A percentile compares a stretch with the other conserved stretches of the same genome.
phyloP scores from a whole-genome alignment of 805 yeast genomes.

The Tetrapisispora namnaoensis region DNA sequence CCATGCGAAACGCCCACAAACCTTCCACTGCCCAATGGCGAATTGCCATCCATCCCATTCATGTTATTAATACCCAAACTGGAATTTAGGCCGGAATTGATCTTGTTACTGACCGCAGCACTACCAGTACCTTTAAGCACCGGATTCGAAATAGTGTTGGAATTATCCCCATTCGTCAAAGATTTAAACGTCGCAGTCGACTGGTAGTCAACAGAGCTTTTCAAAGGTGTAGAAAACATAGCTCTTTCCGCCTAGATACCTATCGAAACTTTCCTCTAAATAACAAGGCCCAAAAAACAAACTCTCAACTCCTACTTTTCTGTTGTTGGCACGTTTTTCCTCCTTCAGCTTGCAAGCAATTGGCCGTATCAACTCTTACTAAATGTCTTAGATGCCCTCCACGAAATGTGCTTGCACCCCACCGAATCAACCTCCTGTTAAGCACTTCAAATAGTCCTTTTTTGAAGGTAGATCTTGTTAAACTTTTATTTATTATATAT shows the following conservation, averaged over 20 bases:
- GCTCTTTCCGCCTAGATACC: too few species aligned
- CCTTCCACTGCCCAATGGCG: neutral
- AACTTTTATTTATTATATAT: neutral
- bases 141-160: neutral
- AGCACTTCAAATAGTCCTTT: too few species aligned
- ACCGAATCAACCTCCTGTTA: too few species aligned
- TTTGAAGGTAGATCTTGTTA: neutral
- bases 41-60: neutral
- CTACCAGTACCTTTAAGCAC: neutral
- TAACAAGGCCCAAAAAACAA: neutral
- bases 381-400: too few species aligned
- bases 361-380: too few species aligned
- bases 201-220: slow-evolving; percentile 23
- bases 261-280: too few species aligned
- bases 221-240: slow-evolving; percentile 29
- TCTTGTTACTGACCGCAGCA: neutral
- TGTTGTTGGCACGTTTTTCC: neutral
- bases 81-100: neutral
- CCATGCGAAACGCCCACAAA: neutral
- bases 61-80: neutral
- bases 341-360: too few species aligned
- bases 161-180: neutral
- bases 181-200: slow-evolving; percentile 6
- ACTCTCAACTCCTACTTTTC: too few species aligned
- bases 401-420: too few species aligned